Base-by-base conservation (phyloP, 2,329 filamentous ascomycete species). In the Ilyonectria mors-panacis region DNA sequence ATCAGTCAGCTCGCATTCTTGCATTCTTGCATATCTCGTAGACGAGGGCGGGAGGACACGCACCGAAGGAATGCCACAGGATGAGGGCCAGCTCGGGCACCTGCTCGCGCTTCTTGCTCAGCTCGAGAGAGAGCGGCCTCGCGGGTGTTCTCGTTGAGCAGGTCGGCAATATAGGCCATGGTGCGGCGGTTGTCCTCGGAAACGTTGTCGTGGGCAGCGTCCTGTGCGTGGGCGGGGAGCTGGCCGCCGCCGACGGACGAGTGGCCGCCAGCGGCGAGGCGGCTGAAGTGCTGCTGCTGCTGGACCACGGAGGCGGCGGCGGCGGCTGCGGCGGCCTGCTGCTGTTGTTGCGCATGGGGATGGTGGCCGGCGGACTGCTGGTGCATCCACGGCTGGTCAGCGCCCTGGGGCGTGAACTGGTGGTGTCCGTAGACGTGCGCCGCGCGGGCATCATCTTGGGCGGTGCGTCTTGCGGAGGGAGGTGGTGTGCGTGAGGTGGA, bases 31-130 rank as follows among this genome's bases (percentile, higher is more conserved):
- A 26, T 71, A 19, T 21, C 53, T 23, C 33, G 42, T 23, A 42
- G 35, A 21, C 37, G 19, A 59, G 53, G 66, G 50, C 57, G 30
- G 66, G 45, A 64, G 44, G 47, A 65, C 59, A 82, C 90, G 71
- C 89, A 97, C 95, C 96, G 78, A 98, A 98, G 4, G 95, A 98
- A 82, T 99, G 96, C 96, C 96, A 99, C 69, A 99, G 86, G 68
- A 99, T 97, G 76, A 99, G 85, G 53, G 96, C 96, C 66, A 99
- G 86, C 84, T 99, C 96, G 0, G 96, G 95, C 17, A 99, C 96
- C 82, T 98, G 96, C 83, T 99, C 96, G 64, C 96, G 88, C 88
- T 99, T 99, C 87, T 99, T 99, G 84, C 95, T 98, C 58, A 99
- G 87, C 82, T 99, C 96, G 77, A 99, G 87, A n/a, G 61, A 99